Evolutionary conservation across 768 basidiomycete genomes (phyloP), one percentile per base, ranked within the genome.

Genomic region (Asterophora lycoperdoides): DNA sequence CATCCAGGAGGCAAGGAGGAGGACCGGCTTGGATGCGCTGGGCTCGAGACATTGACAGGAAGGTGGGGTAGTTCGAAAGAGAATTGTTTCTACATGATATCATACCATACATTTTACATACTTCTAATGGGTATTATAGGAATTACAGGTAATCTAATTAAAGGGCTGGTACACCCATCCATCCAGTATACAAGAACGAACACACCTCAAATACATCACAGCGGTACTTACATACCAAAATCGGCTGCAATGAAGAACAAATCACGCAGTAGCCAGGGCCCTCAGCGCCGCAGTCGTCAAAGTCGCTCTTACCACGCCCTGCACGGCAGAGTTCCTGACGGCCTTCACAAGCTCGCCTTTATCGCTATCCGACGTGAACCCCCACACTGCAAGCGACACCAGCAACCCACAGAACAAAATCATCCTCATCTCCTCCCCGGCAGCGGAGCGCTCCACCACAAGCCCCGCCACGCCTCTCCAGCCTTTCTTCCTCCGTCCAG

Each of bases 351-450:
- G 23, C 6, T 23, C 13, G 30, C 17, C n/a, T 44, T 49, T 20
- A 44, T 38, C 28, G 19, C 23, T 3, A 44, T 55, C 58, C 30
- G 49, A 58, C 46, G 55, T 50, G 51, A 78, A 71, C 20, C 75
- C 80, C 74, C 78, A 79, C 23, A 68, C 61, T 2, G 81, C 78
- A 50, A 82, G 64, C 41, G 68, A 60, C 14, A 79, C 67, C 48
- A 83, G 56, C 52, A 77, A 58, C 39, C 68, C 60, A 55, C 77
- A 81, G 56, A 81, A 79, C 40, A 77, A 18, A 32, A 83, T 71
- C 73, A 83, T 70, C 52, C 82, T 71, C 62, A 78, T 73, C 64
- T 88, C 86, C 59, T 87, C 83, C 5, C 86, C 86, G 18, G 86
- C 85, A 1, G 75, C 64, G 15, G 79, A 80, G 51, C 63, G 70